phyloP scores from a whole-genome alignment of 1,284 basidiomycete genomes.

The Dichomitus squalens region DNA sequence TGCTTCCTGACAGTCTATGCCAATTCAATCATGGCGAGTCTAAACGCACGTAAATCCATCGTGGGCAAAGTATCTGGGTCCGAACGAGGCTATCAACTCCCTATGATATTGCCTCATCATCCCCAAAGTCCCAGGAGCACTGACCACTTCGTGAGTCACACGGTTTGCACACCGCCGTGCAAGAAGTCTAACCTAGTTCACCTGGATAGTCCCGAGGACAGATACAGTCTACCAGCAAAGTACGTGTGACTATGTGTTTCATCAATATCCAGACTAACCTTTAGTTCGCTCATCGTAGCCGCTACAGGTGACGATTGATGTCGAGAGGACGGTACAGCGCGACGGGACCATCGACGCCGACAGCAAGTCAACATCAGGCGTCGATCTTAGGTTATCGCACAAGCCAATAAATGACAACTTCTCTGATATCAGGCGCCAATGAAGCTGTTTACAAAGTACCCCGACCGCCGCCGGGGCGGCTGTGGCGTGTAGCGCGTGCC shows the following conservation, averaged over 20 bases:
- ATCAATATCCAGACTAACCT: neutral
- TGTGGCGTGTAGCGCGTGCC: neutral
- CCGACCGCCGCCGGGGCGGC: neutral
- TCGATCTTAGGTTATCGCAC: neutral
- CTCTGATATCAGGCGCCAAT: neutral
- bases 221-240: neutral
- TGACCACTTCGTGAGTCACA: slow-evolving; percentile 5
- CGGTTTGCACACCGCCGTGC: no score
- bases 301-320: slow-evolving; percentile 18
- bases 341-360: slow-evolving; percentile 3
- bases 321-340: slow-evolving; percentile 20
- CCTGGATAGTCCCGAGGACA: no score
- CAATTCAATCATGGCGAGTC: slow-evolving; percentile 27
- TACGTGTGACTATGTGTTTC: neutral
- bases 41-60: slow-evolving; percentile 18
- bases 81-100: slow-evolving; percentile 16
- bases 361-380: neutral
- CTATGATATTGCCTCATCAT: slow-evolving; percentile 10
- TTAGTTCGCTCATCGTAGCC: neutral
- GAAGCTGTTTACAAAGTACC: neutral
- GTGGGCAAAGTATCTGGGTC: slow-evolving; percentile 12
- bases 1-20: slow-evolving; percentile 22
- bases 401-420: neutral
- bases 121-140: neutral
- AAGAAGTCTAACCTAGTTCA: neutral